phyloP scores from a whole-genome alignment of 306 rosid genomes.

The Rubus parviflorus region DNA sequence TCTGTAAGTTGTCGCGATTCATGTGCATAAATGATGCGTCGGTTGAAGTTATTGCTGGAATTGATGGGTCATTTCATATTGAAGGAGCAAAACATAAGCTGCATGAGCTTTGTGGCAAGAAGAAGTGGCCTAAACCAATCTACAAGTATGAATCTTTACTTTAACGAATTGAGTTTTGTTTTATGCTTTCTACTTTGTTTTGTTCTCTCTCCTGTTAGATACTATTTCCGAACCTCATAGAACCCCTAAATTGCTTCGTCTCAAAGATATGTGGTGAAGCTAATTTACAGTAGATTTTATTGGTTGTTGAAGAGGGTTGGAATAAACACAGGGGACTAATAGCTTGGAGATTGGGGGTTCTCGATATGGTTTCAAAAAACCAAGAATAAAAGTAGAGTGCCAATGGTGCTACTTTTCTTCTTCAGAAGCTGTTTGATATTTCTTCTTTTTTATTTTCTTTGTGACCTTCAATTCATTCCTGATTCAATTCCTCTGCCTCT shows the following conservation, averaged over 20 bases:
- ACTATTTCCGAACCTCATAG: not conserved
- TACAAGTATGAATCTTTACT: conserved; percentile 46
- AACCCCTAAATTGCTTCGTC: not conserved
- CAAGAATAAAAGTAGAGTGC: not conserved
- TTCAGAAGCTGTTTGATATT: not conserved
- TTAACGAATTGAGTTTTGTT: not conserved
- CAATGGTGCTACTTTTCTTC: not conserved
- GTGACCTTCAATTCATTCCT: not conserved
- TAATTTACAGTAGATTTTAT: not conserved
- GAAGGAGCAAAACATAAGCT: conserved; percentile 58
- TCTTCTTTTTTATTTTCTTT: not conserved
- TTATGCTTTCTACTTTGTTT: not conserved
- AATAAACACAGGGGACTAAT: not conserved
- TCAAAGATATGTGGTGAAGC: not conserved
- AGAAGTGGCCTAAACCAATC: conserved; percentile 60
- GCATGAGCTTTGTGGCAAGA: conserved; percentile 48
- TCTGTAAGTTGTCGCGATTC: conserved; percentile 32
- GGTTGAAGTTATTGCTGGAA: not conserved
- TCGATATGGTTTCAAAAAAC: not conserved
- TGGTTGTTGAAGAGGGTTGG: not conserved
- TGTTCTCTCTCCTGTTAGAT: not conserved
- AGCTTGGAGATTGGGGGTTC: not conserved
- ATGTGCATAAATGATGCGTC: conserved; percentile 3
- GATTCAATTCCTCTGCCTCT: not conserved
- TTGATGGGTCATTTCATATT: conserved; percentile 42